Base-by-base conservation (phyloP, 2,329 filamentous ascomycete species). In the Trichoderma endophyticum region DNA sequence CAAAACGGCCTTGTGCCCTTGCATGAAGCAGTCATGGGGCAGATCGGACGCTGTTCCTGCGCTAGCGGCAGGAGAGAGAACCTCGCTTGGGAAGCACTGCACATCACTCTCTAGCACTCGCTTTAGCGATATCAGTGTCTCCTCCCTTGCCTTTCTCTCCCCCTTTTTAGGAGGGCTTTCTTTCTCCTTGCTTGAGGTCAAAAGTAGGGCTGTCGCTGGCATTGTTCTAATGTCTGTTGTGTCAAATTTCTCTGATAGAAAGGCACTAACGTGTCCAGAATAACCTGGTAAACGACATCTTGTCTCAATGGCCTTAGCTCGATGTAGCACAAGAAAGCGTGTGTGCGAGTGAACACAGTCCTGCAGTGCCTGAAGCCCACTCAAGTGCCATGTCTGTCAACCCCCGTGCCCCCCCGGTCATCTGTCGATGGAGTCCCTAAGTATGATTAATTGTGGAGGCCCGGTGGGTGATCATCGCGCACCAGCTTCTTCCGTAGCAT, bases 1-100 rank as follows among this genome's bases (percentile, higher is more conserved):
- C 15, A 28, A 26, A 59, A 43, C 26, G 14, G 15, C 39, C 54
- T 60, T 18, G 24, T 34, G 56, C 66, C 66, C 66, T 69, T 34
- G 66, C 66, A 69, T 61, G 8, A 69, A 48, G 54, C 34, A 26
- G 34, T 39, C 65, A 69, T 34, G 65, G 56, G 11, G 63, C 24
- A 72, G 70, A 72, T 72, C 63, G 43, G 39, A 60, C 24, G 63
- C 9, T 71, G 63, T 72, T 68, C 70, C 70, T 71, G 70, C 70
- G 36, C 70, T 71, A 72, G 70, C 61, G 63, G 39, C 34, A 61
- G 32, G 30, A 43, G 54, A 62, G 32, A 39, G 54, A 57, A 21
- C 15, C 30, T 71, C 54, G 70, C 39, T 64, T 71, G 61, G 61
- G 62, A 66, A 36, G 62, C 61, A 61, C 54, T 39, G 66, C 66